Conservation (phyloP, 345 rosid species). For the Brassica rapa region DNA sequence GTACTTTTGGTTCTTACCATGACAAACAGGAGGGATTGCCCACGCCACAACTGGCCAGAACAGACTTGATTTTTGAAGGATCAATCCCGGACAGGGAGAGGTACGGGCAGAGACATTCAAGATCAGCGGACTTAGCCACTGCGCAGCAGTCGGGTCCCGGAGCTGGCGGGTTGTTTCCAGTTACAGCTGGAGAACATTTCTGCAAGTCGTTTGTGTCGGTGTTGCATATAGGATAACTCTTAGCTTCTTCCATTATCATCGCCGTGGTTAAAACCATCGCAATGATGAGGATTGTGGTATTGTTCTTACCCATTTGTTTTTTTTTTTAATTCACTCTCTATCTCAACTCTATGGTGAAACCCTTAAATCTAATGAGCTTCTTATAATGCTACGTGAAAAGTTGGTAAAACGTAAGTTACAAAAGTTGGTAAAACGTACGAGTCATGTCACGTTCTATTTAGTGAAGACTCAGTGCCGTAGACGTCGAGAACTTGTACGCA, state of each 20-base stretch:
- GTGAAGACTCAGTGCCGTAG: neutral
- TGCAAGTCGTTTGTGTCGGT: slow-evolving; percentile 40
- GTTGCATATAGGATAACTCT: slow-evolving; percentile 39
- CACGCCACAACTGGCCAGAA: slow-evolving; percentile 43
- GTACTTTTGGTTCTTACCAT: neutral
- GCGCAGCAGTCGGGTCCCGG: slow-evolving; percentile 51
- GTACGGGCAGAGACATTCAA: slow-evolving; percentile 47
- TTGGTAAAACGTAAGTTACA: neutral
- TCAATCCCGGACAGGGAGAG: slow-evolving; percentile 26
- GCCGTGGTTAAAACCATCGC: slow-evolving; percentile 21
- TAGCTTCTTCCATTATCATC: slow-evolving; percentile 28
- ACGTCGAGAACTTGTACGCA: neutral
- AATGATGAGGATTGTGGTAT: slow-evolving; percentile 19
- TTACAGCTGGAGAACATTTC: slow-evolving; percentile 49
- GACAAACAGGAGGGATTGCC: neutral
- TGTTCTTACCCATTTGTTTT: slow-evolving; percentile 34
- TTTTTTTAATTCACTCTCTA: neutral
- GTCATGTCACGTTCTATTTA: slow-evolving; percentile 1
- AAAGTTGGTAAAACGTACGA: neutral
- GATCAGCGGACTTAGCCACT: slow-evolving; percentile 36
- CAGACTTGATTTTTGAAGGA: slow-evolving; percentile 44
- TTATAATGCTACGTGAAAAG: slow-evolving; percentile 1
- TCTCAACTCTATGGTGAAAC: slow-evolving; percentile 9
- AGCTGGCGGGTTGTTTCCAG: slow-evolving; percentile 43
- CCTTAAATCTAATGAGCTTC: neutral